A percentile compares a stretch with the other conserved stretches of the same genome.
phyloP scores from a whole-genome alignment of 1,284 basidiomycete species.

The Rhodotorula sp. region DNA sequence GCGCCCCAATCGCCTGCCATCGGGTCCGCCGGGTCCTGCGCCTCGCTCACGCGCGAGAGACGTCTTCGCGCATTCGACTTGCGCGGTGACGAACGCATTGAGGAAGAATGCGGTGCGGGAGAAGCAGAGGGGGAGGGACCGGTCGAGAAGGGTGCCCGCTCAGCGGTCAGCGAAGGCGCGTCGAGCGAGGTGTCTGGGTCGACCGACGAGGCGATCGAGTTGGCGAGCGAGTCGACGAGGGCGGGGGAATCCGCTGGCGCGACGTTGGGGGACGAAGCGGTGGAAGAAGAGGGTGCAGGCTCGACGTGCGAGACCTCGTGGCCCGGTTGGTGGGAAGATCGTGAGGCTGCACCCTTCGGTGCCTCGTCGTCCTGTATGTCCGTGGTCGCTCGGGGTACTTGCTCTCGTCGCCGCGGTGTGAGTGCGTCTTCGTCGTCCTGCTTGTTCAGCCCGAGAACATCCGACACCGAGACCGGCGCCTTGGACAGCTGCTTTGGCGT shows the following conservation, averaged over 20 bases:
- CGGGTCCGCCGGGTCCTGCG: slow-evolving; percentile 23
- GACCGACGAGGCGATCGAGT: neutral
- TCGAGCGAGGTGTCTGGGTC: slow-evolving; percentile 1
- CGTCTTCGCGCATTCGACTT: neutral
- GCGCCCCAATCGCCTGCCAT: slow-evolving; percentile 41
- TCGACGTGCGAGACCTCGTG: no score
- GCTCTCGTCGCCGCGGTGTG: no score
- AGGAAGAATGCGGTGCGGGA: neutral
- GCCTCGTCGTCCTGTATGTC: neutral
- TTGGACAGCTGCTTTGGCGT: slow-evolving; percentile 13
- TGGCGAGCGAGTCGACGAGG: neutral
- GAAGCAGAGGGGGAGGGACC: neutral
- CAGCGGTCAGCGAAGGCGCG: slow-evolving; percentile 18
- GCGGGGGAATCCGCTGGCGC: slow-evolving; percentile 11
- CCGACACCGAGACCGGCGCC: slow-evolving; percentile 14
- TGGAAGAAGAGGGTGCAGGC: neutral
- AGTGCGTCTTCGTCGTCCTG: neutral
- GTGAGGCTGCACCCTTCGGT: neutral
- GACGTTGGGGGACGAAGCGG: neutral
- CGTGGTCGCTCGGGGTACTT: neutral
- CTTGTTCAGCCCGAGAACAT: slow-evolving; percentile 23
- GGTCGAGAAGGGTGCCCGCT: slow-evolving; percentile 25
- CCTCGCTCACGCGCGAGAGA: slow-evolving; percentile 31
- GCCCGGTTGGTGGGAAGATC: neutral
- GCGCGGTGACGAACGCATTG: neutral